Conservation (phyloP, 2,329 filamentous ascomycete genomes). For the Cladophialophora psammophila region DNA sequence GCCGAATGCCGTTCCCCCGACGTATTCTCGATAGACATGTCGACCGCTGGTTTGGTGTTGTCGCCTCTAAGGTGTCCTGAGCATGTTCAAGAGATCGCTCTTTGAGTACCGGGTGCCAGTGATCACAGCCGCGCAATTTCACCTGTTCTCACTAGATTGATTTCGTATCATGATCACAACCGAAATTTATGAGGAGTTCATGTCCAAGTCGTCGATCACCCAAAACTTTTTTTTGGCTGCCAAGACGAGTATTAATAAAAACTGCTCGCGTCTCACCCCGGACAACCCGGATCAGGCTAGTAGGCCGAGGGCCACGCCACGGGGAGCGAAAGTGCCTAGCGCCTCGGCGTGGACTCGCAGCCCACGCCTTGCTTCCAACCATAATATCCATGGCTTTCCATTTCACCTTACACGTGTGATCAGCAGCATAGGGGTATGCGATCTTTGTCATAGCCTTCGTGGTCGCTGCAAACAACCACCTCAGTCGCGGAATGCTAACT, state of each 20-base stretch:
- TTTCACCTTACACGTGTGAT: too few species aligned
- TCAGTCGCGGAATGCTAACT: too few species aligned
- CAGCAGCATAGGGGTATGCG: too few species aligned
- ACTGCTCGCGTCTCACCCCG: neutral
- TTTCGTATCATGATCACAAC: neutral
- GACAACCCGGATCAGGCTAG: neutral
- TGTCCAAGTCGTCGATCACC: neutral
- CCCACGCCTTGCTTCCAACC: too few species aligned
- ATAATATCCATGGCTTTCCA: too few species aligned
- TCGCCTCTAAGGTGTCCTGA: neutral
- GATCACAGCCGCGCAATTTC: neutral
- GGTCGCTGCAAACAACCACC: too few species aligned
- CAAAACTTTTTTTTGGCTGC: conserved; percentile 21
- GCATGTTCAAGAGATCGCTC: neutral
- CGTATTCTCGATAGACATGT: conserved; percentile 17
- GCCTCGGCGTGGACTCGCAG: too few species aligned
- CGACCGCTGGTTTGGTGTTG: neutral
- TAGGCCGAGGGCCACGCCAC: too few species aligned
- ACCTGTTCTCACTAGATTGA: neutral
- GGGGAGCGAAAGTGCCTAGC: too few species aligned
- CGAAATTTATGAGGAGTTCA: neutral
- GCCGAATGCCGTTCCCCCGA: conserved; percentile 19
- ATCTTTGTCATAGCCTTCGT: too few species aligned
- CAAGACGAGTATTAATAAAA: conserved; percentile 6
- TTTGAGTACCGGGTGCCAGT: neutral